A percentile compares a stretch with the other conserved stretches of the same genome.
These are phyloP conservation scores for Leptographium procerum DNA, from an alignment of 2,329 filamentous ascomycete species.

Conservation along the genomic window DNA sequence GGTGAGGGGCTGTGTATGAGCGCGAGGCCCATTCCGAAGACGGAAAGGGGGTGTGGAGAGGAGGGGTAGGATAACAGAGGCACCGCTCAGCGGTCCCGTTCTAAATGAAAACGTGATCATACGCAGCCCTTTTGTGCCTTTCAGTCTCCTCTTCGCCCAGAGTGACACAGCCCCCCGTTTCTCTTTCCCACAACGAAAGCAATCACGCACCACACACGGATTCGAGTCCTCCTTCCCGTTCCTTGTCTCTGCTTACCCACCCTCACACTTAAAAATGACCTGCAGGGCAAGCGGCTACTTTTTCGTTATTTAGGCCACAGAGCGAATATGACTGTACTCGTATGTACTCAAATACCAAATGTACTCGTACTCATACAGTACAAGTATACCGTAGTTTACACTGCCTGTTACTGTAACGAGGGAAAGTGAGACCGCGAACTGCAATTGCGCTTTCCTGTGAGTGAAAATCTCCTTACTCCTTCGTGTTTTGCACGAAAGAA, in stretches of 20 bases:
- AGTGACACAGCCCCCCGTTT: neutral
- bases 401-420: neutral
- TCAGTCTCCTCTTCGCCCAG: neutral
- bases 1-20: neutral
- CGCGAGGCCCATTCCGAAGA: neutral
- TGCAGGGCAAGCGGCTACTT: neutral
- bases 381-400: neutral
- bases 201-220: neutral
- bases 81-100: neutral
- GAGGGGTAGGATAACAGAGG: neutral
- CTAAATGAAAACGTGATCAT: neutral
- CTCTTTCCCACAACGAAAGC: neutral
- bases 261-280: neutral
- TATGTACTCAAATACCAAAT: no score
- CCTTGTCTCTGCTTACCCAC: neutral
- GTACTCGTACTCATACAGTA: neutral
- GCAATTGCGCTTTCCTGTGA: neutral
- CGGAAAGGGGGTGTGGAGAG: slow-evolving; percentile 2
- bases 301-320: no score
- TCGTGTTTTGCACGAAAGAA: neutral
- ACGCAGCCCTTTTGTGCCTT: neutral
- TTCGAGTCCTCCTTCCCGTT: neutral
- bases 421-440: neutral
- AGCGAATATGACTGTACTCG: no score
- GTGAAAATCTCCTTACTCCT: neutral